These are phyloP conservation scores for Haematococcus lacustris DNA, from an alignment of 139 green algal genomes.

Conservation along the genomic window DNA sequence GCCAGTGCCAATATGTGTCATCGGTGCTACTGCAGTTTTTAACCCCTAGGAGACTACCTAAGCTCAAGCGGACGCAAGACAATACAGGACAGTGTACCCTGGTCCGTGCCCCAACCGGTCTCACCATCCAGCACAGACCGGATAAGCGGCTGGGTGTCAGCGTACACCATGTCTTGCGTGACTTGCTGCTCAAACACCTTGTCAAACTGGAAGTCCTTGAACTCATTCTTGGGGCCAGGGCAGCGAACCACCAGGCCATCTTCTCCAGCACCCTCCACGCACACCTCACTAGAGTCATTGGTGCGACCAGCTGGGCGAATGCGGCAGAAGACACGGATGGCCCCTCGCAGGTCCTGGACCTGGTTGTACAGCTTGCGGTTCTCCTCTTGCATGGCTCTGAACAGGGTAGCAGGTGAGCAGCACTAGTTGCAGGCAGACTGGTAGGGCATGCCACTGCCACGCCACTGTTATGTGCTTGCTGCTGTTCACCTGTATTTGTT, in stretches of 20 bases:
- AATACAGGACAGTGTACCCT: neutral
- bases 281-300: conserved; percentile 42
- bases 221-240: conserved; percentile 17
- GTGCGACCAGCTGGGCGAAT: conserved; percentile 62
- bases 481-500: conserved; percentile 1
- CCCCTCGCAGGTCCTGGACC: conserved; percentile 79
- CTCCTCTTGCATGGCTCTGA: conserved; percentile 42
- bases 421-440: neutral
- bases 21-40: neutral
- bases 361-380: conserved; percentile 82
- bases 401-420: neutral
- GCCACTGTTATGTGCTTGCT: neutral
- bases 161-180: conserved; percentile 77
- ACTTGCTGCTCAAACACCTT: conserved; percentile 62
- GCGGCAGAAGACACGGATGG: conserved; percentile 84
- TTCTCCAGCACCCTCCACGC: conserved; percentile 27
- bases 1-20: neutral
- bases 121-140: conserved; percentile 82
- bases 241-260: no score
- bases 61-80: neutral
- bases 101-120: neutral
- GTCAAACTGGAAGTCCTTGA: conserved; percentile 73
- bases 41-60: neutral
- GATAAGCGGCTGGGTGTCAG: conserved; percentile 77
- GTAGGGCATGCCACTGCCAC: no score